Evolutionary conservation across 495 filamentous ascomycete species (phyloP).

Genomic region (Penicillium goetzii): DNA sequence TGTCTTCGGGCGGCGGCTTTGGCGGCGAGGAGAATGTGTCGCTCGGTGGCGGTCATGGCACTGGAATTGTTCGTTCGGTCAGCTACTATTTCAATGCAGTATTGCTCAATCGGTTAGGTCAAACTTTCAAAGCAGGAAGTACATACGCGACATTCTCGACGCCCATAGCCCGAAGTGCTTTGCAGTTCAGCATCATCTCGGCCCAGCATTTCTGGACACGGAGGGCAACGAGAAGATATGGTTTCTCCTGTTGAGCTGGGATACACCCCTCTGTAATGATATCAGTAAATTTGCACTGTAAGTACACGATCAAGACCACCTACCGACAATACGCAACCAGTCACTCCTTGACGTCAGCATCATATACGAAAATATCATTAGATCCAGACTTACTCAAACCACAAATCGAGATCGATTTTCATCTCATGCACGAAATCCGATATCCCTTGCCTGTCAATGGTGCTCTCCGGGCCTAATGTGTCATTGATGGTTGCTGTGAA

Average conservation of each 20-base stretch:
- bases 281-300: background rate
- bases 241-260: conserved; percentile 37
- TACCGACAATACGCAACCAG: conserved; percentile 51
- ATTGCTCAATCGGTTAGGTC: too few relatives aligned
- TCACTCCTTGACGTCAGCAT: conserved; percentile 41
- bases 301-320: background rate
- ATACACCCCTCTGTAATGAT: conserved; percentile 28
- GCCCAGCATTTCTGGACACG: conserved; percentile 52
- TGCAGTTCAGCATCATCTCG: conserved; percentile 55
- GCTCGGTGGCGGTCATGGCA: conserved; percentile 47
- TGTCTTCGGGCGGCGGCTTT: conserved; percentile 55
- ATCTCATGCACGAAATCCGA: conserved; percentile 48
- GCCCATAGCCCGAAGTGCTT: conserved; percentile 50
- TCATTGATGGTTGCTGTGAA: conserved; percentile 42
- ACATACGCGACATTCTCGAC: conserved; percentile 52
- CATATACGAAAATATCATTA: too few relatives aligned
- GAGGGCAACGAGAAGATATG: conserved; percentile 43
- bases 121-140: background rate
- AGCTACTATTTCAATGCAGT: background rate
- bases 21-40: conserved; percentile 46
- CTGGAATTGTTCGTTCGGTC: conserved; percentile 20
- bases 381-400: conserved; percentile 48
- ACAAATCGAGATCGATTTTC: conserved; percentile 51
- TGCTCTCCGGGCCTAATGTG: conserved; percentile 27
- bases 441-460: conserved; percentile 34